Conservation (phyloP, 208 protist species). For the Porcisia deanei region DNA sequence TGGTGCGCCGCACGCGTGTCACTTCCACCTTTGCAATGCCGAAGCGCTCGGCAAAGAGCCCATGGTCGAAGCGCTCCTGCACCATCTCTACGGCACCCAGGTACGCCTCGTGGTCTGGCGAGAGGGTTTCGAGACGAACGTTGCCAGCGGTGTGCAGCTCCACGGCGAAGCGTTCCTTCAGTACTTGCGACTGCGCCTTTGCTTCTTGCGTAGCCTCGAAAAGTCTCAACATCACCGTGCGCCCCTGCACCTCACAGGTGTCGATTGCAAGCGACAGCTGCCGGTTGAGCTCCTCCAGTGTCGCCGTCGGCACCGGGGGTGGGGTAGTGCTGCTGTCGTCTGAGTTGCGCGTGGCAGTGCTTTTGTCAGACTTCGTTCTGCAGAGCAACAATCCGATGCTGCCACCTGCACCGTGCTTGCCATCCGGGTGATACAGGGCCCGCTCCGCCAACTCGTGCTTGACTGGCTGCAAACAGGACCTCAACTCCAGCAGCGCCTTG, state of each 20-base stretch:
- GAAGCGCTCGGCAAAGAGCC: constrained; percentile 47
- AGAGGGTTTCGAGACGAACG: constrained; percentile 82
- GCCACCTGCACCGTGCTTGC: not conserved
- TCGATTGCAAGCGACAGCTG: constrained; percentile 57
- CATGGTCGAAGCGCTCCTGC: constrained; percentile 57
- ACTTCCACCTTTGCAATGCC: constrained; percentile 67
- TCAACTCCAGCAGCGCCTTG: constrained; percentile 29
- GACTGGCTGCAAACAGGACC: constrained; percentile 36
- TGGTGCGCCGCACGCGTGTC: constrained; percentile 74
- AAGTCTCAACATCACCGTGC: constrained; percentile 40
- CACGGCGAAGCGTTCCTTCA: constrained; percentile 65
- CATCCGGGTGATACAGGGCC: constrained; percentile 21
- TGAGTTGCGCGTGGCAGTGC: no score
- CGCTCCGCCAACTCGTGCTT: constrained; percentile 40
- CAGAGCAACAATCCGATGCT: constrained; percentile 8
- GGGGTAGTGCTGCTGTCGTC: not conserved
- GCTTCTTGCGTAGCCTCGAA: constrained; percentile 32
- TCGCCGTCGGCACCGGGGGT: constrained; percentile 3
- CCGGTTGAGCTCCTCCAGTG: constrained; percentile 29
- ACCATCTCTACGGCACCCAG: constrained; percentile 65
- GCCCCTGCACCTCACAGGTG: constrained; percentile 64
- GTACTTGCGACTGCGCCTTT: constrained; percentile 30
- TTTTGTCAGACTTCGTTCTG: not conserved
- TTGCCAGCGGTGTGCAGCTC: constrained; percentile 92
- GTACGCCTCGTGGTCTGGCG: constrained; percentile 58